Evolutionary conservation across 1,139 yeast genomes (phyloP), one percentile per base, ranked within the genome.

Genomic region (Yamadazyma kanchanaburiensis): DNA sequence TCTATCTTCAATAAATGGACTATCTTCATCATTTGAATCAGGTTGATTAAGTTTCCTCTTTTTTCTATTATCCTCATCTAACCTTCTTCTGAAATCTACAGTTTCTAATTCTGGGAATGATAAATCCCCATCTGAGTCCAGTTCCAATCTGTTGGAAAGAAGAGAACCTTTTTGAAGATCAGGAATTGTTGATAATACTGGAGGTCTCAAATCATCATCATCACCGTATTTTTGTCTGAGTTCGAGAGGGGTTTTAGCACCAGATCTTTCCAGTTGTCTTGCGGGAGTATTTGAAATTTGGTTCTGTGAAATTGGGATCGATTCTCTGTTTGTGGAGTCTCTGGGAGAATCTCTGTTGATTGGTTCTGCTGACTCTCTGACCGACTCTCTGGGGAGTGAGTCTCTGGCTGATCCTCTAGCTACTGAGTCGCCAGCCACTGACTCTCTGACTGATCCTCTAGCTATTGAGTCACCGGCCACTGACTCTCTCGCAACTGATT

Each of bases 281-380:
- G 27, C 21, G 7, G 23, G 14, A 14, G 26, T 19, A 10, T 30
- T 22, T 19, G 27, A 39, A 31, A 64, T 66, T 32, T n/a, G n/a
- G n/a, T n/a, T n/a, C n/a, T n/a, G n/a, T n/a, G n/a, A n/a, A n/a
- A n/a, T n/a, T n/a, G n/a, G n/a, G n/a, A n/a, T n/a, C n/a, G n/a
- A n/a, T n/a, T n/a, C n/a, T n/a, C n/a, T n/a, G n/a, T n/a, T n/a
- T 64, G 64, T 4, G 77, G 77, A 0, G 80, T 70, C 28, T 66
- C 54, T 1, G 79, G 79, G n/a, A n/a, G 37, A 72, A 72, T 34
- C 77, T 47, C 34, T 68, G 75, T 6, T 55, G 53, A 25, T 51
- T 58, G 6, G 29, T 15, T 11, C 26, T 16, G 5, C 8, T n/a
- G 28, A 42, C 55, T 30, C 10, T 11, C 15, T n/a, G n/a, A n/a